phyloP scores from a whole-genome alignment of 106 monocot species.

The Cymbidium sinense region DNA sequence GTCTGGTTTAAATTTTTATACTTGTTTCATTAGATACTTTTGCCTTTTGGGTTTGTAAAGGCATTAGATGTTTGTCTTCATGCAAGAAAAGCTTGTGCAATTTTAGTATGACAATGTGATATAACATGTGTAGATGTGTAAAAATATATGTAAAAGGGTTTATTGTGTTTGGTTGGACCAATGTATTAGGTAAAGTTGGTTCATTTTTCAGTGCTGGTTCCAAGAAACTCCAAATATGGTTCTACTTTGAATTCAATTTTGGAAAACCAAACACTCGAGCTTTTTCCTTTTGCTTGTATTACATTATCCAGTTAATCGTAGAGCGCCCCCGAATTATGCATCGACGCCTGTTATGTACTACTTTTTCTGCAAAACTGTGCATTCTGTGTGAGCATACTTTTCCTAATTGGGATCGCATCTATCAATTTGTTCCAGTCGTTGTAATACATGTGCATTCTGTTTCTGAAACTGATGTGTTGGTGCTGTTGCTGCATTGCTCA shows the following conservation, averaged over 20 bases:
- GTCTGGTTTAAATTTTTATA: not conserved
- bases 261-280: not conserved
- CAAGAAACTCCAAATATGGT: not conserved
- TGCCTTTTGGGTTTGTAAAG: not conserved
- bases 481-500: constrained; percentile 17
- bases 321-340: too few relatives aligned
- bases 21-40: not conserved
- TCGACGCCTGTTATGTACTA: not conserved
- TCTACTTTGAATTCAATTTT: not conserved
- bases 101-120: not conserved
- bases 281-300: not conserved
- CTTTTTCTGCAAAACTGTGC: not conserved
- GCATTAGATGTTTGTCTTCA: not conserved
- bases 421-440: not conserved
- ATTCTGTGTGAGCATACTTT: not conserved
- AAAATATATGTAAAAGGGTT: not conserved
- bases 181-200: not conserved
- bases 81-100: not conserved
- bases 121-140: not conserved
- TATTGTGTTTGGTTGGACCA: not conserved
- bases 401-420: not conserved
- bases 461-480: not conserved
- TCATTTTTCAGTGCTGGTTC: not conserved
- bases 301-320: not conserved
- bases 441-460: not conserved